These are phyloP conservation scores for Cryomyces minteri DNA, from an alignment of 495 filamentous ascomycete genomes.

Conservation along the genomic window DNA sequence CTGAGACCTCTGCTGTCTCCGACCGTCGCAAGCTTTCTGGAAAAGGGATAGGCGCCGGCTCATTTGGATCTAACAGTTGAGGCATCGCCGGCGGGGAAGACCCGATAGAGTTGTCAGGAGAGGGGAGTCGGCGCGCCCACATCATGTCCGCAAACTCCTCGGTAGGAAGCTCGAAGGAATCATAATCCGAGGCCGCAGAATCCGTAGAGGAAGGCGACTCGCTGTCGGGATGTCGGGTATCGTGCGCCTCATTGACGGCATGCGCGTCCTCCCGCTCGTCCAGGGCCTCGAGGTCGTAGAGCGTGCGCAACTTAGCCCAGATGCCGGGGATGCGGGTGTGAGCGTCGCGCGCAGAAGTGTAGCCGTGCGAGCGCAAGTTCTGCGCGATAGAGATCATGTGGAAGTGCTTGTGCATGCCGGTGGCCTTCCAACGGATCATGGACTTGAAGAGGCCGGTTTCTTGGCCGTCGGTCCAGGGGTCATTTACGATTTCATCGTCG, in stretches of 20 bases:
- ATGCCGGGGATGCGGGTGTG: conserved; percentile 84
- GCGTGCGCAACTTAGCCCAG: conserved; percentile 66
- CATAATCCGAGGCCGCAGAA: not conserved
- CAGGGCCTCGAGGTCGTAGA: conserved; percentile 77
- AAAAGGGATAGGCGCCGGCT: too few species aligned
- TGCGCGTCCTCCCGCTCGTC: conserved; percentile 51
- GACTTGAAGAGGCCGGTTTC: conserved; percentile 81
- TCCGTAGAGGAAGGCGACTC: too few species aligned
- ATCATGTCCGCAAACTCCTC: conserved; percentile 63
- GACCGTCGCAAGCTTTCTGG: conserved; percentile 33
- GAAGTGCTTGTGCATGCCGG: conserved; percentile 86
- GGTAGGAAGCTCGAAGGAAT: conserved; percentile 49
- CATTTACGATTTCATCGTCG: conserved; percentile 28
- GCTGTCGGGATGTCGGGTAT: conserved; percentile 7
- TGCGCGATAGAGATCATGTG: conserved; percentile 62
- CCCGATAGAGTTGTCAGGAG: conserved; percentile 20
- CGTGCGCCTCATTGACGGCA: conserved; percentile 23
- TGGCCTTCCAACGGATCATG: conserved; percentile 82
- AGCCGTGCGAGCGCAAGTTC: conserved; percentile 48
- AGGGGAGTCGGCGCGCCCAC: conserved; percentile 38
- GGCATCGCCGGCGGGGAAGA: too few species aligned
- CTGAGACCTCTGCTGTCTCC: conserved; percentile 20
- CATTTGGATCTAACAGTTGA: too few species aligned
- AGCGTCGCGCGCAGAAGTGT: conserved; percentile 38
- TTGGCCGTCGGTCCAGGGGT: conserved; percentile 91